Base-by-base conservation (phyloP, 2,329 filamentous ascomycete species). In the Sphaerulina populicola region DNA sequence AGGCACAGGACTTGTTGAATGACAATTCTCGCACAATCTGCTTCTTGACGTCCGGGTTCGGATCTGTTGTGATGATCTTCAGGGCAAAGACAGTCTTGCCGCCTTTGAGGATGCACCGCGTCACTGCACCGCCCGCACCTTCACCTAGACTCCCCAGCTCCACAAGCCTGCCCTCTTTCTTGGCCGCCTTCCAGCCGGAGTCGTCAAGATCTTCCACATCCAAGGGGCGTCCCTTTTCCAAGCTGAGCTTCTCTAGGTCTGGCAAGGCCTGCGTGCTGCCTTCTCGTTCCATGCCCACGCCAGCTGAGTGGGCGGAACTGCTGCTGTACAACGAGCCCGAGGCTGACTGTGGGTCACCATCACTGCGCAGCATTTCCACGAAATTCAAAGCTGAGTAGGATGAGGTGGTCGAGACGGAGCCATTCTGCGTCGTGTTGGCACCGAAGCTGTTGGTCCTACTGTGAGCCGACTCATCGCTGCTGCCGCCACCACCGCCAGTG, bases 41-140 rank as follows among this genome's bases (percentile, higher is more conserved):
- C 68, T 94, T 96, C 77, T 96, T 97, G 55, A 97, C 88, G 66
- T 96, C 91, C 10, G 93, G 91, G 62, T 98, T 93, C 2, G 93
- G 93, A 67, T 97, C 94, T 31, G 93, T 96, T 2, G 93, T 98
- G 67, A 98, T 98, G 65, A 98, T 86, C 91, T 98, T 98, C 47
- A 98, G 73, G 6, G 93, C 93, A 74, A 98, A 98, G 6, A 96
- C 80, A 0, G 88, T 96, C 73, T 94, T 95, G 55, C 89, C 90
- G 36, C 86, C 88, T 68, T 88, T 91, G 57, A 98, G 77, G 68
- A 83, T 85, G 69, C 89, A 94, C 64, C 85, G 83, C 21, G 91
- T 98, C 45, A 98, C 93, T 6, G 93, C 93, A 66, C 93, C 93
- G 57, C 93, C 93, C 43, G 93, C 93, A 61, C 93, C 93, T 69